phyloP scores from a whole-genome alignment of 441 rosid genomes.

The Gossypium aridum region DNA sequence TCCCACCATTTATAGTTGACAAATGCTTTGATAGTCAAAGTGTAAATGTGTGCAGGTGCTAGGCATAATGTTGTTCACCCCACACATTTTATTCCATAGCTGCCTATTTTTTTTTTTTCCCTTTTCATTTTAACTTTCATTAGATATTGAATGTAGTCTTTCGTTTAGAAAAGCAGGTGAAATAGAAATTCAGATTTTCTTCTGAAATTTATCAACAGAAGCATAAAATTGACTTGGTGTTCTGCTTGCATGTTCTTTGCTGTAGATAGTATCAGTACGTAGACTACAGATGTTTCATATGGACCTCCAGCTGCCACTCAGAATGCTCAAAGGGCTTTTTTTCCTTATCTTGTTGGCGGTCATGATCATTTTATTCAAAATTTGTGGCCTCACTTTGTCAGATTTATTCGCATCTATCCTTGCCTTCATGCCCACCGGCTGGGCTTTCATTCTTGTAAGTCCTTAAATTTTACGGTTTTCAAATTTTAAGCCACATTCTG shows the following conservation, averaged over 20 bases:
- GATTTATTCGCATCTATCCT: constrained; percentile 56
- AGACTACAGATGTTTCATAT: constrained; percentile 46
- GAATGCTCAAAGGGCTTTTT: constrained; percentile 59
- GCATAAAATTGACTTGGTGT: not conserved
- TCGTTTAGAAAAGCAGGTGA: not conserved
- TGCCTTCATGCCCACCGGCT: constrained; percentile 80
- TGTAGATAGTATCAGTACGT: constrained; percentile 51
- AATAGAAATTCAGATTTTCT: not conserved
- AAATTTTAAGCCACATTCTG: not conserved
- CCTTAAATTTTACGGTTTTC: not conserved
- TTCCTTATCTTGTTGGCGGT: constrained; percentile 44
- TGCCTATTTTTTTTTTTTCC: not conserved
- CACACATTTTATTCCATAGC: not conserved
- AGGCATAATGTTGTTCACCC: not conserved
- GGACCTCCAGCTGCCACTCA: constrained; percentile 54
- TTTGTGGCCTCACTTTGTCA: constrained; percentile 38
- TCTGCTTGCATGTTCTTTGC: not conserved
- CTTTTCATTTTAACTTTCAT: not conserved
- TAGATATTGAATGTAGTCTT: not conserved
- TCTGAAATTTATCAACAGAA: not conserved
- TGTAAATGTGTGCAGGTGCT: not conserved
- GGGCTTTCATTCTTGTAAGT: constrained; percentile 75
- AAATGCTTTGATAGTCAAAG: not conserved
- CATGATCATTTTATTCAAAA: constrained; percentile 39
- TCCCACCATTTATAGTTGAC: not conserved